phyloP scores from a whole-genome alignment of 371 early-diverging fungal genomes.

The Syncephalis plumigaleata region DNA sequence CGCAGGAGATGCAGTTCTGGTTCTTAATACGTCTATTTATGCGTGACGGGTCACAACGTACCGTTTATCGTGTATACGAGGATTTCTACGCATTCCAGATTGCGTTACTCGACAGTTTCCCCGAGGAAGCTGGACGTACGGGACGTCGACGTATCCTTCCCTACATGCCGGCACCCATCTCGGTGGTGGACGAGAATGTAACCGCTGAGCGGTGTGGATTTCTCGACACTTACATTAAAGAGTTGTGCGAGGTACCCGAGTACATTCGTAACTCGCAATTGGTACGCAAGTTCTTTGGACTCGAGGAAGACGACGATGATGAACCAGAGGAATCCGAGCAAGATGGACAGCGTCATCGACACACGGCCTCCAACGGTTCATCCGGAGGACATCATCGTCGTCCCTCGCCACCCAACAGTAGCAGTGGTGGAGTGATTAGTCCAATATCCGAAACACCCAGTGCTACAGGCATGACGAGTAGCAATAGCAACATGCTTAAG shows the following conservation, averaged over 20 bases:
- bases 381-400: neutral
- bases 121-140: conserved; percentile 49
- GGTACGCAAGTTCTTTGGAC: conserved; percentile 40
- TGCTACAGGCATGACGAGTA: neutral
- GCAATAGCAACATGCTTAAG: conserved; percentile 23
- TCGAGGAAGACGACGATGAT: conserved; percentile 46
- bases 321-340: conserved; percentile 9
- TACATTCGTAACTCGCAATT: conserved; percentile 32
- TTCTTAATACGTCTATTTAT: conserved; percentile 41
- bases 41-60: conserved; percentile 26
- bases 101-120: conserved; percentile 51
- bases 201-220: conserved; percentile 36
- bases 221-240: conserved; percentile 50
- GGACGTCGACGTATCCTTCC: conserved; percentile 45
- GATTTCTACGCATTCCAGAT: conserved; percentile 71
- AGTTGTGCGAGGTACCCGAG: conserved; percentile 34
- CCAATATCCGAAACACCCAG: neutral
- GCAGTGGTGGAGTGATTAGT: neutral
- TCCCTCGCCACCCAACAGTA: conserved; percentile 1
- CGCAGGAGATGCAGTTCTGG: conserved; percentile 45
- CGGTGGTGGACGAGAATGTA: conserved; percentile 30
- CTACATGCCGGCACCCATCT: conserved; percentile 54
- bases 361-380: neutral
- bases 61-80: conserved; percentile 53
- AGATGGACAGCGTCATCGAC: neutral